Evolutionary conservation across 768 basidiomycete genomes (phyloP), one percentile per base, ranked within the genome.

Genomic region (Glaciozyma antarctica): DNA sequence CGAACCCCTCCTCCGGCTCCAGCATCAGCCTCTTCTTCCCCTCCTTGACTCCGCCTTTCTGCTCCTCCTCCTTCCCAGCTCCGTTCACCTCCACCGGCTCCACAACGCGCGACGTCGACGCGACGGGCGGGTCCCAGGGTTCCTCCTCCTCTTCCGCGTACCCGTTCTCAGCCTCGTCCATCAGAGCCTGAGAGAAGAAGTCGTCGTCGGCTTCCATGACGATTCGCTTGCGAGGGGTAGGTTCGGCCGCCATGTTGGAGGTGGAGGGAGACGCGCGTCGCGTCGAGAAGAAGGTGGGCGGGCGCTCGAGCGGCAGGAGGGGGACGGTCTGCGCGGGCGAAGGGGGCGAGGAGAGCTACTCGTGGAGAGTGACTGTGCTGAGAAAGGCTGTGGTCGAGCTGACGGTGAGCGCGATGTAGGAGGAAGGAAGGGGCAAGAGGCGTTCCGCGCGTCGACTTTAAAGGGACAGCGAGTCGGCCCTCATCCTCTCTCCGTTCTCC

Each of bases 121-220:
- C 51, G 51, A 16, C n/a, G n/a, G 24, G n/a, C 22, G 34, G 22
- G 22, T 57, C 38, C 38, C 22, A 21, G 5, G 21, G 55, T 16
- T 30, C 28, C 2, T 58, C 44, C 41, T 38, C 44, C 22, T 49
- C 60, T 22, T 47, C 34, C 5, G 32, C 32, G 5, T 55, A 63
- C 10, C 19, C 58, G 0, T 52, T 53, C 13, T 65, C 64, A 5
- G 49, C 57, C 48, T 65, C 53, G 1, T 59, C 64, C 9, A 55
- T 32, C 0, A 54, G 47, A 21, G 49, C 44, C 9, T 49, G 54
- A 1, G 59, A 59, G 10, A 34, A 54, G 60, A 60, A 65, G 49
- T 65, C 64, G 1, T 69, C 64, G 44, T 55, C 52, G 26, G 58
- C 60, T 21, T 60, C 62, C 45, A 55, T 47, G 34, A 19, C 24